Conservation (phyloP, 208 protist genomes). For the Trypanosoma avium region DNA sequence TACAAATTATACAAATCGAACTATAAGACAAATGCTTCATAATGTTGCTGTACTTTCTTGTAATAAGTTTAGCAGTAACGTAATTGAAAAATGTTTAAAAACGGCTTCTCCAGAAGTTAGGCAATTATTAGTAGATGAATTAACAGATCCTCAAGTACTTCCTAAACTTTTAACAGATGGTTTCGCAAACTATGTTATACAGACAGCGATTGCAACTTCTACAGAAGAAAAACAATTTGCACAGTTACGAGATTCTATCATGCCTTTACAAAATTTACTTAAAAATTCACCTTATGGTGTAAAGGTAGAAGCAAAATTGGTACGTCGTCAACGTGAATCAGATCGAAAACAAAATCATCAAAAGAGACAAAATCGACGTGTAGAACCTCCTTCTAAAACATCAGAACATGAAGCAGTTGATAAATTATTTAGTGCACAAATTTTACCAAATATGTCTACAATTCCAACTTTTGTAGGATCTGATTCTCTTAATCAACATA, state of each 20-base stretch:
- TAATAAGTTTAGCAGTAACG: conserved; percentile 99
- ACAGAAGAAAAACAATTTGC: conserved; percentile 91
- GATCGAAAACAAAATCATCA: conserved; percentile 40
- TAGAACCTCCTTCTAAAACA: neutral
- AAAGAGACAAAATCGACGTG: conserved; percentile 20
- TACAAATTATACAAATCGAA: conserved; percentile 79
- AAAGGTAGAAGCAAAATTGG: conserved; percentile 94
- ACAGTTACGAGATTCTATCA: conserved; percentile 93
- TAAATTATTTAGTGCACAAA: conserved; percentile 32
- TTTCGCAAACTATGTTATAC: conserved; percentile 99
- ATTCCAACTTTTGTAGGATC: conserved; percentile 37
- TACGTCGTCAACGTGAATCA: conserved; percentile 59
- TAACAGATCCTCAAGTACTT: conserved; percentile 90
- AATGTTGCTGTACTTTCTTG: conserved; percentile 93
- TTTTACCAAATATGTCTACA: conserved; percentile 26
- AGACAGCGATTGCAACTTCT: conserved; percentile 93
- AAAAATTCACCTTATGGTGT: conserved; percentile 97
- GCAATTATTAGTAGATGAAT: conserved; percentile 93
- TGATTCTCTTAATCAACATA: conserved; percentile 49
- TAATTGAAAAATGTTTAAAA: conserved; percentile 98
- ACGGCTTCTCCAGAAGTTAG: conserved; percentile 80
- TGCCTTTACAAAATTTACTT: conserved; percentile 91
- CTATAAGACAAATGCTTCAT: conserved; percentile 91
- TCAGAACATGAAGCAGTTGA: conserved; percentile 6
- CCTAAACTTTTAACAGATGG: conserved; percentile 94